Conservation (phyloP, 192 early-diverging fungal species). For the Dissophora globulifera region DNA sequence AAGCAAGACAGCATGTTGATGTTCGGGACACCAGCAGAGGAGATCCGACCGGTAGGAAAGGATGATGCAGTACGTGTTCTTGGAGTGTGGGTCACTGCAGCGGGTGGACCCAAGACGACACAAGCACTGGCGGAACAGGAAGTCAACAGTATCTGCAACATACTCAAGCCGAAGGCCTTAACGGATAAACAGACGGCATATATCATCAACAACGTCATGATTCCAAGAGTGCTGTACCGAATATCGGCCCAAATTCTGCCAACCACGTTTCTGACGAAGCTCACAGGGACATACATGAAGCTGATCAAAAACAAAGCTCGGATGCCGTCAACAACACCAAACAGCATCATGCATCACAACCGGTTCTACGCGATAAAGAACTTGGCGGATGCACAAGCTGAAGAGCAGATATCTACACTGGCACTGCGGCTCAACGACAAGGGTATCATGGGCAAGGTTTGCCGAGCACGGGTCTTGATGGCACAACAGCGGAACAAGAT, state of each 20-base stretch:
- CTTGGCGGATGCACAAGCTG: slow-evolving; percentile 12
- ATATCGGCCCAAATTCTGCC: slow-evolving; percentile 1
- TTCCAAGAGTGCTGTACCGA: slow-evolving; percentile 2
- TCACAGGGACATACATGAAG: slow-evolving; percentile 18
- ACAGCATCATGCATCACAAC: slow-evolving; percentile 19
- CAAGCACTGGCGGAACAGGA: not conserved
- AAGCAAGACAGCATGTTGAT: not conserved
- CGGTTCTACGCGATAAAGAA: not conserved
- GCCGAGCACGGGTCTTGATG: not conserved
- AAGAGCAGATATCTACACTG: slow-evolving; percentile 25
- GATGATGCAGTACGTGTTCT: slow-evolving; percentile 12
- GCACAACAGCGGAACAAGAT: not conserved
- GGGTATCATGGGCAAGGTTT: slow-evolving; percentile 3
- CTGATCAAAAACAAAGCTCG: not conserved
- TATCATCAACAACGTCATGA: slow-evolving; percentile 18
- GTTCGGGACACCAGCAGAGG: slow-evolving; percentile 10
- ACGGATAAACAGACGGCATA: slow-evolving; percentile 12
- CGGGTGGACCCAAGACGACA: not conserved
- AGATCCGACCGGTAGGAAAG: not conserved
- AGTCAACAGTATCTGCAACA: slow-evolving; percentile 10
- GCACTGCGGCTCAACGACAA: slow-evolving; percentile 13
- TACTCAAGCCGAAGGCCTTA: slow-evolving; percentile 7
- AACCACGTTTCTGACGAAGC: not conserved
- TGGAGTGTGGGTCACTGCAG: slow-evolving; percentile 18
- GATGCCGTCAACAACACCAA: slow-evolving; percentile 8